phyloP scores from a whole-genome alignment of 2,329 filamentous ascomycete species.

The Nannizziopsis barbatae region DNA sequence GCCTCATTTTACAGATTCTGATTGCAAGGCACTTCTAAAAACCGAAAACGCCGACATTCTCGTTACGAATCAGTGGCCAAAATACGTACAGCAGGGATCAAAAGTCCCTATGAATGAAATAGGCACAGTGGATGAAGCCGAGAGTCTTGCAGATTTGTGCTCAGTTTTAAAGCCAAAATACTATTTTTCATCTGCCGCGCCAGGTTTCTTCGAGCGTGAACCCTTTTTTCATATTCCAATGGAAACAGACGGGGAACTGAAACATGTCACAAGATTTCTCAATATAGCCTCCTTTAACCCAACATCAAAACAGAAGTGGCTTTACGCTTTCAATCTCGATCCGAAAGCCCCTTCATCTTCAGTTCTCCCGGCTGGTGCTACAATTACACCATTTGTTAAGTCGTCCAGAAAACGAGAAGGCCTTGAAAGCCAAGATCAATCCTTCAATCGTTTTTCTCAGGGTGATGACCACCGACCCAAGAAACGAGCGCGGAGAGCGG shows the following conservation, averaged over 20 bases:
- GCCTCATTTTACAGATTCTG: conserved; percentile 65
- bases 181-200: conserved; percentile 63
- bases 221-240: conserved; percentile 65
- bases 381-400: conserved; percentile 53
- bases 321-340: conserved; percentile 56
- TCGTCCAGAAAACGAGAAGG: conserved; percentile 48
- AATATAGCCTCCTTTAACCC: conserved; percentile 74
- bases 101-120: conserved; percentile 47
- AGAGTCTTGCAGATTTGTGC: conserved; percentile 67
- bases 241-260: conserved; percentile 43
- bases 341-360: conserved; percentile 48
- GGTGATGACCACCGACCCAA: conserved; percentile 29
- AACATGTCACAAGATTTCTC: conserved; percentile 72
- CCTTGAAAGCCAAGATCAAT: conserved; percentile 27
- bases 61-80: conserved; percentile 77
- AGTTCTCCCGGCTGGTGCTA: conserved; percentile 57
- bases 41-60: conserved; percentile 76
- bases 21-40: conserved; percentile 63
- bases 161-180: conserved; percentile 77
- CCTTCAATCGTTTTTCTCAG: conserved; percentile 30
- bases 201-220: conserved; percentile 78
- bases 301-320: conserved; percentile 55
- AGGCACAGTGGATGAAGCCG: conserved; percentile 45
- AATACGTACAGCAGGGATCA: conserved; percentile 58
- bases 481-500: conserved; percentile 39